Evolutionary conservation across 2,329 filamentous ascomycete genomes (phyloP), one percentile per base, ranked within the genome.

Genomic region (Aspergillus amoenus): DNA sequence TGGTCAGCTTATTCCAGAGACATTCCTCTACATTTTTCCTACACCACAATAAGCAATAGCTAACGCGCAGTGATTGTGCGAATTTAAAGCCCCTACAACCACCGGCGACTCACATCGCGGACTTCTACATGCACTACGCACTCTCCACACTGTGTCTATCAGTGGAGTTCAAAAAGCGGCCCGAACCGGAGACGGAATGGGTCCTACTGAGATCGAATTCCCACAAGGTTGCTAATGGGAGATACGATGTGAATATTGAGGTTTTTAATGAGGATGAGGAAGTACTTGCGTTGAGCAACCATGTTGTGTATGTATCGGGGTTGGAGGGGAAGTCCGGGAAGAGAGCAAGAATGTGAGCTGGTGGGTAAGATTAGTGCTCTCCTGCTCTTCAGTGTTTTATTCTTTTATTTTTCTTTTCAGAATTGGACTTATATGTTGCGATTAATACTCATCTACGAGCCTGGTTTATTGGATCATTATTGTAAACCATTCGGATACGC

Each of bases 81-180:
- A n/a, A 17, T 39, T 17, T 18, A 52, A 18, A 66, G 64, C 64
- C 64, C 1, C 59, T 66, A 22, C 64, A 66, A 42, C 64, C 64
- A 2, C 54, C 64, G 15, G 64, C 64, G 39, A 66, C 63, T 2
- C 64, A 66, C 41, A 56, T 57, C 17, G 46, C 53, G n/a, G 59
- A 58, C 2, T 65, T 66, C 30, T 65, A 65, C 42, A 22, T 43
- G 24, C 54, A 39, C 15, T 59, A 66, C 41, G 61, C 63, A 2
- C 57, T 66, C 21, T 64, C 62, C 44, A 65, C 63, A 13, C 56
- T 64, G 6, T 66, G 64, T 48, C 24, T 65, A 45, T 63, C 64
- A n/a, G 59, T 65, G 27, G 64, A 65, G 44, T 65, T 66, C 49
- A 66, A 66, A 49, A 61, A 59, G 30, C 63, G 60, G 41, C 63